phyloP scores from a whole-genome alignment of 2,329 filamentous ascomycete species.

The Pseudogymnoascus sp. region DNA sequence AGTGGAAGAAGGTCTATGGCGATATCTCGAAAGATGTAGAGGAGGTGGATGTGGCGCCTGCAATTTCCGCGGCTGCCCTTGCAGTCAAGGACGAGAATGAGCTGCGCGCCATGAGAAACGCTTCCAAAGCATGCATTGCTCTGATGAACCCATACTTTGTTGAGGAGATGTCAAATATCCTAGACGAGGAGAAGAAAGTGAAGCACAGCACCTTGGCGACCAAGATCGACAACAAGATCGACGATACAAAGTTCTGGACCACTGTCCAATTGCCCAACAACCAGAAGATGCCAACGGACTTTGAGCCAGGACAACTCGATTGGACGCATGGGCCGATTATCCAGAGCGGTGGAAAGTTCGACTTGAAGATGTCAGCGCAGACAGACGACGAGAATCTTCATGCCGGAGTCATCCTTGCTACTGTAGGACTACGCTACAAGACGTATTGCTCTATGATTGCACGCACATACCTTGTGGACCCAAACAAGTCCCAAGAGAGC shows the following conservation, averaged over 20 bases:
- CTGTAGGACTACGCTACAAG: constrained; percentile 88
- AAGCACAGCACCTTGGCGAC: constrained; percentile 81
- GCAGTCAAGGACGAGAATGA: constrained; percentile 94
- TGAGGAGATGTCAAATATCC: constrained; percentile 93
- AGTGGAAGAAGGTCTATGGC: constrained; percentile 82
- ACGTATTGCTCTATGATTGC: constrained; percentile 91
- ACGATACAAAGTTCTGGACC: constrained; percentile 91
- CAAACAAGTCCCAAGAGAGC: constrained; percentile 89
- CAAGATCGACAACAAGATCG: constrained; percentile 84
- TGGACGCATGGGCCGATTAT: constrained; percentile 89
- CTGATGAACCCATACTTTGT: constrained; percentile 95
- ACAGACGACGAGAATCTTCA: constrained; percentile 78
- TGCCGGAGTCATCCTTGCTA: constrained; percentile 87
- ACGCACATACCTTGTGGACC: constrained; percentile 92
- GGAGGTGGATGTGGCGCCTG: constrained; percentile 76
- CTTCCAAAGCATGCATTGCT: constrained; percentile 87
- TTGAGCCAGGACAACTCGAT: constrained; percentile 83
- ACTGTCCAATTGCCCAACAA: constrained; percentile 62
- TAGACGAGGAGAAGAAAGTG: constrained; percentile 96
- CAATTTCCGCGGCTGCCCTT: constrained; percentile 76
- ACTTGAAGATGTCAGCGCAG: constrained; percentile 72
- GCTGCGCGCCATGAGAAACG: constrained; percentile 87
- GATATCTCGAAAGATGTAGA: constrained; percentile 79
- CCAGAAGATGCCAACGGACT: constrained; percentile 74
- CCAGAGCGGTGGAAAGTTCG: constrained; percentile 93